Conservation (phyloP, 1,139 yeast species). For the Hyphopichia fennica region DNA sequence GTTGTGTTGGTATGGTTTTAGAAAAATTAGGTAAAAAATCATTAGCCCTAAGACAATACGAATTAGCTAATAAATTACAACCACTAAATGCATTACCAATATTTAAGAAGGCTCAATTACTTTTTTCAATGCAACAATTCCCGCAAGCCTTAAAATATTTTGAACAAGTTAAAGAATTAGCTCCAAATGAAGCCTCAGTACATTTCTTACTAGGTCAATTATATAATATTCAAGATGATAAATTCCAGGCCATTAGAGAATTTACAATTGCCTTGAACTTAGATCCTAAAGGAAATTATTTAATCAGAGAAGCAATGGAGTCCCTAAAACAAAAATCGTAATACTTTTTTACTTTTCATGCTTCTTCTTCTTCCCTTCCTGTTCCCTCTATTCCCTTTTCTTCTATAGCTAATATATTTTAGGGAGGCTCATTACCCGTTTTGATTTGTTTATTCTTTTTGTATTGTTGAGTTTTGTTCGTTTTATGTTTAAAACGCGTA, state of each 20-base stretch:
- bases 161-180: conserved; percentile 67
- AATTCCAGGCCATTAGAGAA: conserved; percentile 77
- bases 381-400: no score
- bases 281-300: conserved; percentile 91
- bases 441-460: background rate
- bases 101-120: conserved; percentile 83
- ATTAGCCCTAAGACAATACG: conserved; percentile 80
- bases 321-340: conserved; percentile 26
- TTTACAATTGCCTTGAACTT: conserved; percentile 87
- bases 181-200: conserved; percentile 94
- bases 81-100: conserved; percentile 85
- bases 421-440: background rate
- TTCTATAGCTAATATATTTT: no score
- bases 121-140: conserved; percentile 70
- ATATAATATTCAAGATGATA: conserved; percentile 74
- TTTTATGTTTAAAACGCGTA: no score
- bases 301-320: conserved; percentile 84
- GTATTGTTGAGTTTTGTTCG: background rate
- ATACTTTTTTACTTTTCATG: background rate
- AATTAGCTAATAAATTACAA: conserved; percentile 78
- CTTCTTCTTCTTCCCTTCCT: no score
- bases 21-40: conserved; percentile 72
- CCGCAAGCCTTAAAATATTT: conserved; percentile 73
- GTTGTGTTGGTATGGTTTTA: conserved; percentile 93
- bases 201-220: conserved; percentile 87